These are phyloP conservation scores for Anthracocystis panici-leucophaei DNA, from an alignment of 1,284 basidiomycete species.

Conservation along the genomic window DNA sequence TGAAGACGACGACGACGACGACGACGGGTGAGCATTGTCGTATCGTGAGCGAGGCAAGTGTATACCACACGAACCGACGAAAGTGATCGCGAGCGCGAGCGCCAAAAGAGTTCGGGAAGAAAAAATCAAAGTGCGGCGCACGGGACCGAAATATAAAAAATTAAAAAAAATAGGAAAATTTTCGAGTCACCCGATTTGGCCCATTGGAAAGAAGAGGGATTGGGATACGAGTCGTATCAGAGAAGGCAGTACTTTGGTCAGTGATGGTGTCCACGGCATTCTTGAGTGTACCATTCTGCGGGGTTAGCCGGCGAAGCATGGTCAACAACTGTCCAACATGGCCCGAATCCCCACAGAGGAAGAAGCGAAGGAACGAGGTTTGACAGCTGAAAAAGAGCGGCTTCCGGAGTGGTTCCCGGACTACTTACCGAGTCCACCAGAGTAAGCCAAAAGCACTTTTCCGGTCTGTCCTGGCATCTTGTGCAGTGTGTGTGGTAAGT, in stretches of 20 bases:
- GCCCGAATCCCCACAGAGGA: slow-evolving; percentile 32
- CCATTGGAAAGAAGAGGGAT: not conserved
- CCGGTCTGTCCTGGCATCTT: slow-evolving; percentile 73
- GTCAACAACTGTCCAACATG: slow-evolving; percentile 44
- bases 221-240: slow-evolving; percentile 10
- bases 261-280: slow-evolving; percentile 29
- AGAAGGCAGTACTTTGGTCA: slow-evolving; percentile 24
- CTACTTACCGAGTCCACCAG: slow-evolving; percentile 90
- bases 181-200: slow-evolving; percentile 44
- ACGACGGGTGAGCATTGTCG: not conserved
- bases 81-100: slow-evolving; percentile 27
- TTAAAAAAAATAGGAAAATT: slow-evolving; percentile 20
- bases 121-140: slow-evolving; percentile 5
- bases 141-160: slow-evolving; percentile 5
- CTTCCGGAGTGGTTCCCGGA: slow-evolving; percentile 46
- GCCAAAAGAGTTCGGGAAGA: slow-evolving; percentile 1
- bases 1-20: not conserved
- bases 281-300: slow-evolving; percentile 12
- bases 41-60: not conserved
- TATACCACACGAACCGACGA: not conserved
- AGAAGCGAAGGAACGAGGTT: not conserved
- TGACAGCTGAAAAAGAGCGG: slow-evolving; percentile 17
- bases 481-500: slow-evolving; percentile 7
- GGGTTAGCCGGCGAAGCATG: slow-evolving; percentile 19
- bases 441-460: slow-evolving; percentile 94